Base-by-base conservation (phyloP, 129 eudicot genomes). In the Lonicera japonica region DNA sequence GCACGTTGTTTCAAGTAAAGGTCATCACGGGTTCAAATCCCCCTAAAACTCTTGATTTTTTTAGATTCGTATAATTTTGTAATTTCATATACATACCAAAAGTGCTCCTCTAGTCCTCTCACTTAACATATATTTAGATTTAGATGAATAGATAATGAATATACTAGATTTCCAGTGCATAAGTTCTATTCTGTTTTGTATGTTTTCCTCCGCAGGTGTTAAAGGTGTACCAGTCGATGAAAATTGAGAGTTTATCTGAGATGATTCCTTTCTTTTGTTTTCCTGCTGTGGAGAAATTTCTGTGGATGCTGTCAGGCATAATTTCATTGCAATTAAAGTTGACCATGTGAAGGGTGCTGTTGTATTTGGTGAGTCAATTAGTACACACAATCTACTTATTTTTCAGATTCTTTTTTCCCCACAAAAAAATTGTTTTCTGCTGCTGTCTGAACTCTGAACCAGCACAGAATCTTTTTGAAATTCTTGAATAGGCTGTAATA, bases 251-350 rank as follows among this genome's bases (percentile, higher is more conserved):
- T 39, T 54, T 89, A 52, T 80, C 91, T 15, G 55, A 55, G 73
- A 80, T 83, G 86, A 67, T 89, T 21, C 95, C 97, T 14, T 89
- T 89, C 75, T 86, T 83, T 18, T 82, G 76, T 58, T 86, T 89
- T 56, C 52, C 81, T 1, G 66, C 59, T 19, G 86, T 86, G 20
- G 97, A 89, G 77, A 89, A 77, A 84, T 89, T 11, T 86, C 83
- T 54, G 97, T 83, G 4, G 95, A 89, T 63, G 97, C 88, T 59
- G 86, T 75, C 45, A 86, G 81, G 41, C 72, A 78, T 66, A 83
- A 61, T 56, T 83, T 86, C 60, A 51, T 89, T 23, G 57, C 91
- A 0, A 75, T 83, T 82, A 89, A 86, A 78, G 65, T 89, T 54
- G 91, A 86, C 71, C 83, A 89, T 50, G 66, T 75, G 79, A 89